These are phyloP conservation scores for Rhodotorula sp. DNA, from an alignment of 1,284 basidiomycete species.

Conservation along the genomic window DNA sequence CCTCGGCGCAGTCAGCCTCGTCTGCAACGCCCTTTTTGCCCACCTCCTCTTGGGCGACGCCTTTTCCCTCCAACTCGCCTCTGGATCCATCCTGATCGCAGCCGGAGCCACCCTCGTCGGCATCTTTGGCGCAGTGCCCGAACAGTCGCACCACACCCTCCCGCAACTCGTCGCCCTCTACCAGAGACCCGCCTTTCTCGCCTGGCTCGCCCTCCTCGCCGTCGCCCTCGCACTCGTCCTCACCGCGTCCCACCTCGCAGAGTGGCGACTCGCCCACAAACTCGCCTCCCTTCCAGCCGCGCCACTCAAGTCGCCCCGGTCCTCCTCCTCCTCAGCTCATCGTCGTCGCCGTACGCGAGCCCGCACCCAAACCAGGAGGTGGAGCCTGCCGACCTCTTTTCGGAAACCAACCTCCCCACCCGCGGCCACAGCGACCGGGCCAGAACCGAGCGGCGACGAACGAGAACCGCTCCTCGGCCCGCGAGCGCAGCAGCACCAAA, in stretches of 20 bases:
- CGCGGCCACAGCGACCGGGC: no score
- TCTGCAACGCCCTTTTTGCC: slow-evolving; percentile 95
- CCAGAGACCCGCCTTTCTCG: slow-evolving; percentile 71
- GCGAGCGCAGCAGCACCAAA: background rate
- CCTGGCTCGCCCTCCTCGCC: slow-evolving; percentile 74
- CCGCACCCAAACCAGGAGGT: background rate
- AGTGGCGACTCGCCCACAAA: slow-evolving; percentile 53
- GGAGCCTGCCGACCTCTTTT: no score
- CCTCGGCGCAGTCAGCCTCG: slow-evolving; percentile 74
- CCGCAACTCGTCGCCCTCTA: slow-evolving; percentile 82
- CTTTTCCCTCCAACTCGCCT: slow-evolving; percentile 78
- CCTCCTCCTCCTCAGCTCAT: no score
- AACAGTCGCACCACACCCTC: slow-evolving; percentile 78
- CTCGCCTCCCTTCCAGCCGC: slow-evolving; percentile 4
- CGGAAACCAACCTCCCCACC: no score
- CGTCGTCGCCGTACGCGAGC: background rate
- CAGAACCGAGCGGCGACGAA: background rate
- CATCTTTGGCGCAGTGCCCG: slow-evolving; percentile 80
- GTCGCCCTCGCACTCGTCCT: slow-evolving; percentile 63
- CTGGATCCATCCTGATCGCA: slow-evolving; percentile 83
- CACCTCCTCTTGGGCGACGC: slow-evolving; percentile 78
- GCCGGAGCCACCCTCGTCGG: slow-evolving; percentile 86
- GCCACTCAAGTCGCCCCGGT: slow-evolving; percentile 17
- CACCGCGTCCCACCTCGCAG: slow-evolving; percentile 61
- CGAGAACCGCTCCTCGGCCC: background rate